These are phyloP conservation scores for Discostella pseudostelligera DNA, from an alignment of 108 stramenopile genomes.

Conservation along the genomic window DNA sequence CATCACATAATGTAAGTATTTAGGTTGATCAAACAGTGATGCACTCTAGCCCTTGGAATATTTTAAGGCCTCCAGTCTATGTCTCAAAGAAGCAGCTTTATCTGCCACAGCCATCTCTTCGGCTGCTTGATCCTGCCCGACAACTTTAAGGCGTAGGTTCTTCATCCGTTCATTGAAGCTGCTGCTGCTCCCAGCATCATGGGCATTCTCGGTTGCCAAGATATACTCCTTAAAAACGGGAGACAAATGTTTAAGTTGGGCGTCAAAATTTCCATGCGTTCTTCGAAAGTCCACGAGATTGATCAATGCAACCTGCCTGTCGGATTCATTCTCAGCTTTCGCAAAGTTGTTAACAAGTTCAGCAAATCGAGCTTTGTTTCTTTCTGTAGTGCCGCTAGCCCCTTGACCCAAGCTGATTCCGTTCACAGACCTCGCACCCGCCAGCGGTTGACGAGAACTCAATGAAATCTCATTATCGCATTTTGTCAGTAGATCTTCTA, in stretches of 20 bases:
- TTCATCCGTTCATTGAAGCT: constrained; percentile 13
- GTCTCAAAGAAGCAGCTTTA: constrained; percentile 11
- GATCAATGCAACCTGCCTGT: constrained; percentile 55
- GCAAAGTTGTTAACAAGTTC: constrained; percentile 65
- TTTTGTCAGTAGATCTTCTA: constrained; percentile 10
- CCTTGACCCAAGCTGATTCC: background rate
- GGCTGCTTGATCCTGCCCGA: constrained; percentile 1
- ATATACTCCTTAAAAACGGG: constrained; percentile 62
- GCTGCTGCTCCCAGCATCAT: background rate
- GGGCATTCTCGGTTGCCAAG: constrained; percentile 7
- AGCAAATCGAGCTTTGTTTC: constrained; percentile 28
- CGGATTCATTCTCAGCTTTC: constrained; percentile 48
- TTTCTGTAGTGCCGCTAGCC: background rate
- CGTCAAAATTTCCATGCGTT: constrained; percentile 51
- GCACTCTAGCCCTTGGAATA: no score
- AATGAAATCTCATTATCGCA: constrained; percentile 26
- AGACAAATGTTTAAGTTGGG: constrained; percentile 64
- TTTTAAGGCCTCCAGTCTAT: background rate
- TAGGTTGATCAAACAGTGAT: no score
- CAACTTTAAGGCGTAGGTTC: constrained; percentile 4
- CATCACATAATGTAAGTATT: no score
- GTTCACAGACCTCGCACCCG: background rate
- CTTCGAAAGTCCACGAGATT: constrained; percentile 54
- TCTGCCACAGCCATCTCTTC: constrained; percentile 1
- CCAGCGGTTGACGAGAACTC: background rate